Base-by-base conservation (phyloP, 1,284 basidiomycete genomes). In the Ceraceosorus guamensis region DNA sequence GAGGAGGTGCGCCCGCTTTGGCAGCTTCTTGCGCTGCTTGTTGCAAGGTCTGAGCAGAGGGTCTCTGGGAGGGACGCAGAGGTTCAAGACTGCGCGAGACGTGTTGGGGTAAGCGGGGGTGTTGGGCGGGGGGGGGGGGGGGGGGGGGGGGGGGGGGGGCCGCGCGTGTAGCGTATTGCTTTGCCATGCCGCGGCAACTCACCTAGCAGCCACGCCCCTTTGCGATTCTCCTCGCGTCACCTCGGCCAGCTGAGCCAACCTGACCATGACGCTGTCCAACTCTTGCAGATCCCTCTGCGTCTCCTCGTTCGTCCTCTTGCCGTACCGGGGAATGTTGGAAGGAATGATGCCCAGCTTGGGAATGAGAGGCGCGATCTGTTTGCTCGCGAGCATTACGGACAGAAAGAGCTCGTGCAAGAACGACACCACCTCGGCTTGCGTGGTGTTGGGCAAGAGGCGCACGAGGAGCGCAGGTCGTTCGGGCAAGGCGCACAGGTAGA, bases 401-500 rank as follows among this genome's bases (percentile, higher is more conserved):
- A 88, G 77, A 71, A 87, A 89, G 31, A 87, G 68, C 62, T 87
- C 83, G 66, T 87, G 88, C n/a, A 89, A 79, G 71, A 89, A 82
- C 18, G 82, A 76, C 60, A 88, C 80, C 69, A 89, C 84, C 65
- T 91, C 87, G 72, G 84, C 85, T 1, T 83, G 80, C 0, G 85
- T 83, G 11, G 84, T 82, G 10, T 79, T 78, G 0, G 86, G 87
- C 76, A 88, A 84, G 30, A 86, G 48, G 4, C 75, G 58, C 48
- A 80, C 77, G 2, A 87, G 76, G 34, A 83, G 50, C 43, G 66
- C 49, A 50, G 74, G 61, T n/a, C 57, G 50, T 45, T 65, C 60
- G 52, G 51, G 67, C 18, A 44, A 57, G 43, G 64, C 55, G 62
- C 53, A 11, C 59, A 61, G 47, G 68, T 69, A 56, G 76, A 78